A percentile compares a stretch with the other conserved stretches of the same genome.
Evolutionary conservation across 2,329 filamentous ascomycete genomes (phyloP).

Genomic region (Aureobasidium melanogenum): DNA sequence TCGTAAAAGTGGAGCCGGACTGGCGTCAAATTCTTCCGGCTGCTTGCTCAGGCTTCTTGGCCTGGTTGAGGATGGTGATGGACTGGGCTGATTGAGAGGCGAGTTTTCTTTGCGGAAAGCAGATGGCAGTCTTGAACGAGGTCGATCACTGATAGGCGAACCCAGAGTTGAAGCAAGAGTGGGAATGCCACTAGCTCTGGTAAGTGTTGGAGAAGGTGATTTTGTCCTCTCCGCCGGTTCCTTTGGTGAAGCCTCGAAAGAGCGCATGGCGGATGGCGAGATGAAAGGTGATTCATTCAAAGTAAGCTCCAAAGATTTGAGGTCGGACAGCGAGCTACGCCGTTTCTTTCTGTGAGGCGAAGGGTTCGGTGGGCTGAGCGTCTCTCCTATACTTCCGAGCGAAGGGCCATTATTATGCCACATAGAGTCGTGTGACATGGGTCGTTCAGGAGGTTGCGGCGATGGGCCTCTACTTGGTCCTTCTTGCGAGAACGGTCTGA

Average conservation of each 20-base stretch:
- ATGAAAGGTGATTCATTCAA: conserved; percentile 14
- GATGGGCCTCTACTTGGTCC: conserved; percentile 27
- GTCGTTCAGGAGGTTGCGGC: conserved; percentile 9
- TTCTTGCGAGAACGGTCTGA: conserved; percentile 49
- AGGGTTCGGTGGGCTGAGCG: background rate
- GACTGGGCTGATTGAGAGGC: conserved; percentile 22
- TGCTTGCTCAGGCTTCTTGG: conserved; percentile 22
- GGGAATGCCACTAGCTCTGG: background rate
- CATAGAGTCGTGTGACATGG: conserved; percentile 10
- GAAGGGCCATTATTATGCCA: background rate
- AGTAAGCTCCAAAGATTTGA: conserved; percentile 56
- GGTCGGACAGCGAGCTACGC: conserved; percentile 83
- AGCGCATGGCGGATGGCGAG: conserved; percentile 7
- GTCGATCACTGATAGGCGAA: conserved; percentile 27
- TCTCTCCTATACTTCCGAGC: conserved; percentile 2
- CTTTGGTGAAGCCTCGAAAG: background rate
- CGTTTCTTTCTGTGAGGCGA: conserved; percentile 59
- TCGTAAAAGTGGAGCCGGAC: background rate
- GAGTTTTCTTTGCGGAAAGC: conserved; percentile 37
- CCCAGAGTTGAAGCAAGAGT: conserved; percentile 20
- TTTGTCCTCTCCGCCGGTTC: background rate
- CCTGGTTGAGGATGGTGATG: conserved; percentile 17
- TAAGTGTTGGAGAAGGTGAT: conserved; percentile 4
- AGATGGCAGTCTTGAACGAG: conserved; percentile 26
- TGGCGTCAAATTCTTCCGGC: conserved; percentile 24